phyloP scores from a whole-genome alignment of 805 yeast genomes.

The Yamadazyma insecticola region DNA sequence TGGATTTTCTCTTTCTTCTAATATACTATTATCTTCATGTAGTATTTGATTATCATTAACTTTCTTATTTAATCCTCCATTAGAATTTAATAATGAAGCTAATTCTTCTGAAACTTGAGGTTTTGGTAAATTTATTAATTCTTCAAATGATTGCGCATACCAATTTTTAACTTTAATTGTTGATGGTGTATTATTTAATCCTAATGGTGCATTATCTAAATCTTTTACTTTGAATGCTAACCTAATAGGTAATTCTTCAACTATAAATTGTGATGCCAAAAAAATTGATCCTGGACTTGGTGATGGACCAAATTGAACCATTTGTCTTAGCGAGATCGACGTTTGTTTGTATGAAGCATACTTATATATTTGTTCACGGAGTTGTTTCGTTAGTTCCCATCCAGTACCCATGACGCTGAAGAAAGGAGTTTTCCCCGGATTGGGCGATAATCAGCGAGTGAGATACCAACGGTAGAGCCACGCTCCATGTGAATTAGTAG shows the following conservation, averaged over 20 bases:
- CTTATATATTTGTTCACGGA: constrained; percentile 53
- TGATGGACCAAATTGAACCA: constrained; percentile 85
- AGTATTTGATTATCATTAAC: constrained; percentile 7
- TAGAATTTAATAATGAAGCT: constrained; percentile 24
- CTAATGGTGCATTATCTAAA: constrained; percentile 73
- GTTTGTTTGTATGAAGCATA: constrained; percentile 78
- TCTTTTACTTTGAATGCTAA: constrained; percentile 84
- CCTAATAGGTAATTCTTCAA: constrained; percentile 82
- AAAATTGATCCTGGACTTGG: constrained; percentile 77
- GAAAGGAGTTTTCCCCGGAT: neutral
- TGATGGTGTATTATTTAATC: constrained; percentile 67
- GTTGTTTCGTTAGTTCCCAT: constrained; percentile 47
- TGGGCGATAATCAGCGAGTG: constrained; percentile 1
- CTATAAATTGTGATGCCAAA: constrained; percentile 78
- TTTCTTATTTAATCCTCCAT: constrained; percentile 17
- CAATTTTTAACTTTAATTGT: constrained; percentile 75
- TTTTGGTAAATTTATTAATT: constrained; percentile 59
- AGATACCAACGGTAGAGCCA: no score
- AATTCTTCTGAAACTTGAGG: constrained; percentile 48
- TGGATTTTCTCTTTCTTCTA: constrained; percentile 16
- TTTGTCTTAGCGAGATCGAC: constrained; percentile 77
- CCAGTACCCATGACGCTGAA: constrained; percentile 41
- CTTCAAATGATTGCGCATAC: constrained; percentile 89
- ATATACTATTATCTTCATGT: constrained; percentile 10
- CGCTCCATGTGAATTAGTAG: no score